Base-by-base conservation (phyloP, 2,329 filamentous ascomycete species). In the Aureobasidium leucospermi region DNA sequence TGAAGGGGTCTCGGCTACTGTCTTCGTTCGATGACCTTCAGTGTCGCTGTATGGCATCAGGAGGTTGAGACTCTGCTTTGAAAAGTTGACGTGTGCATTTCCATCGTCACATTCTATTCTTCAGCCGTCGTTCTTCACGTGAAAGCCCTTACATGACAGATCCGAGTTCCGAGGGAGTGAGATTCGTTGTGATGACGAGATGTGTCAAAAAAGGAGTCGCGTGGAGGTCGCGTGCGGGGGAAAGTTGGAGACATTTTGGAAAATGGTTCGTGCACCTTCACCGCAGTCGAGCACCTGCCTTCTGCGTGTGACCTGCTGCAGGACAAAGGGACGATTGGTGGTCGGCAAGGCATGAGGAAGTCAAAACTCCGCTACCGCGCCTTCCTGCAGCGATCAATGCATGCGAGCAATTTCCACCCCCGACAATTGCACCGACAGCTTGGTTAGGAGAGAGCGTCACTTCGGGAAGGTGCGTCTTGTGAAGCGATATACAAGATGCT, bases 311-410 rank as follows among this genome's bases (percentile, higher is more conserved):
- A 58, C 34, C 55, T 38, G 28, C 16, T 58, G 55, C 42, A 58
- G 19, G 32, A 58, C 55, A 58, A 58, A 58, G 55, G 55, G 31
- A 16, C 48, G 42, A 58, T 48, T 58, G 43, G 55, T n/a, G 19
- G 32, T 47, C 31, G 31, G 3, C n/a, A 41, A 48, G 34, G 42
- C 23, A 43, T 31, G 55, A 23, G n/a, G 32, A 48, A 48, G 42
- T 41, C 55, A 58, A 58, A 58, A 58, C 42, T 7, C 55, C 34
- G 55, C 55, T 48, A 19, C 28, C 15, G 23, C 51, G 16, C 39
- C 15, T 58, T n/a, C 23, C 9, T 48, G 43, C 43, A 47, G 38
- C 31, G 45, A 13, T 16, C 34, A 52, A 31, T 52, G 48, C 9
- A 57, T 57, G 52, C 52, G 38, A 38, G 41, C 13, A 57, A 46